A percentile compares a stretch with the other conserved stretches of the same genome.
These are phyloP conservation scores for Fomitiporia mediterranea DNA, from an alignment of 1,284 basidiomycete genomes.

Conservation along the genomic window DNA sequence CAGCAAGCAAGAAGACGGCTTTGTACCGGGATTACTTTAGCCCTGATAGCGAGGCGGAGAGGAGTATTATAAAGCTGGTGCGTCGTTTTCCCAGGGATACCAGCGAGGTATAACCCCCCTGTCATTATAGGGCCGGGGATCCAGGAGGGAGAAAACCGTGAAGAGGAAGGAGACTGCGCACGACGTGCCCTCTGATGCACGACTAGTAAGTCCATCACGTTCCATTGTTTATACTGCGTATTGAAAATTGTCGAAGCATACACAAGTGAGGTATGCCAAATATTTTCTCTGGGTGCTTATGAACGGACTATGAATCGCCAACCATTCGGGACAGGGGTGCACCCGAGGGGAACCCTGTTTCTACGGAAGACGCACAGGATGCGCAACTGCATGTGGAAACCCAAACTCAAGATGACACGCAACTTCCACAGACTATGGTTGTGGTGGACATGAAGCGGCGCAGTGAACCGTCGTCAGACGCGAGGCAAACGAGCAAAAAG, in stretches of 20 bases:
- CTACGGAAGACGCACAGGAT: neutral
- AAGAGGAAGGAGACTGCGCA: slow-evolving; percentile 1
- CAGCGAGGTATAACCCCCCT: slow-evolving; percentile 30
- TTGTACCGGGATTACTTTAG: slow-evolving; percentile 66
- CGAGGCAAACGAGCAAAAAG: slow-evolving; percentile 30
- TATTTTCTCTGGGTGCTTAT: neutral
- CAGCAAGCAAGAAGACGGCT: slow-evolving; percentile 37
- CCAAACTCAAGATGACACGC: slow-evolving; percentile 23
- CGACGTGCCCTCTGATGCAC: neutral
- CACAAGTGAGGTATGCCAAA: slow-evolving; percentile 11
- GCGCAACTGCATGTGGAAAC: slow-evolving; percentile 14
- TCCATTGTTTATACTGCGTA: neutral
- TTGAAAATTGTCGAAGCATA: slow-evolving; percentile 5
- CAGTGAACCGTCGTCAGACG: slow-evolving; percentile 22
- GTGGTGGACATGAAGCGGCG: slow-evolving; percentile 29
- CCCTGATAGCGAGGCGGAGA: slow-evolving; percentile 54
- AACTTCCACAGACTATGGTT: neutral
- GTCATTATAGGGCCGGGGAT: slow-evolving; percentile 18
- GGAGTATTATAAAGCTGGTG: slow-evolving; percentile 50
- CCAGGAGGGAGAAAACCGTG: slow-evolving; percentile 9
- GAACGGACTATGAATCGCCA: slow-evolving; percentile 6
- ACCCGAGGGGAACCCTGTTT: slow-evolving; percentile 12
- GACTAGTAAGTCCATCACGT: neutral
- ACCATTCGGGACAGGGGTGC: slow-evolving; percentile 13
- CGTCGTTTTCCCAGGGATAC: slow-evolving; percentile 16